These are phyloP conservation scores for Lentinula sp. DNA, from an alignment of 768 basidiomycete genomes.

Conservation along the genomic window DNA sequence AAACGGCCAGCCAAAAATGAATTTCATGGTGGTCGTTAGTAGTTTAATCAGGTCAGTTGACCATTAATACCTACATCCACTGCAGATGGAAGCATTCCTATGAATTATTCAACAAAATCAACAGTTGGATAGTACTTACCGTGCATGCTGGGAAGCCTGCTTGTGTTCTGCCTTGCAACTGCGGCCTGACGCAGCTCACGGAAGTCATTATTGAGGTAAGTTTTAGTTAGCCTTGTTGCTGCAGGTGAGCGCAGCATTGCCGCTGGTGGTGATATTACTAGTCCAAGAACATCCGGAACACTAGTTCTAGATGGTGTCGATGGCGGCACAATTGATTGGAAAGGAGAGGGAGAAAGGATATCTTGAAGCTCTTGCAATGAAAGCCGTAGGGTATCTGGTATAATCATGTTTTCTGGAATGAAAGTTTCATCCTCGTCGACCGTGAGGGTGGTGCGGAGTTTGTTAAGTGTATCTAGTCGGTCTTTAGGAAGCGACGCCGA, in stretches of 20 bases:
- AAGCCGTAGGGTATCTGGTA: conserved; percentile 34
- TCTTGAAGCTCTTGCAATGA: conserved; percentile 41
- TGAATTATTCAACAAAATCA: not conserved
- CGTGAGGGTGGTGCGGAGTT: conserved; percentile 22
- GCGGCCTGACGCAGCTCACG: conserved; percentile 65
- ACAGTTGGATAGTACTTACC: conserved; percentile 28
- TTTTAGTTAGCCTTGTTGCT: conserved; percentile 77
- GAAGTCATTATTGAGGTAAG: conserved; percentile 77
- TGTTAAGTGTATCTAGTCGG: conserved; percentile 6
- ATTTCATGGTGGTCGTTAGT: conserved; percentile 8
- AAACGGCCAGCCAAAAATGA: conserved; percentile 2
- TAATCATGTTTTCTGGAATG: conserved; percentile 22
- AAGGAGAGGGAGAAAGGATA: conserved; percentile 34
- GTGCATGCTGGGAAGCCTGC: conserved; percentile 81
- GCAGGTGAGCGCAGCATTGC: conserved; percentile 66
- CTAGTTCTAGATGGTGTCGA: conserved; percentile 50
- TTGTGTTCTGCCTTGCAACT: conserved; percentile 74
- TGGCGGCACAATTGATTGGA: conserved; percentile 30
- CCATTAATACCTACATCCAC: conserved; percentile 46
- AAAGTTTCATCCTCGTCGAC: conserved; percentile 36
- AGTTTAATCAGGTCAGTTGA: conserved; percentile 15
- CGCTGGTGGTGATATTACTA: conserved; percentile 66
- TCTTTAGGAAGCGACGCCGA: conserved; percentile 7
- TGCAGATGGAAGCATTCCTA: not conserved
- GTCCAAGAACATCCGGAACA: conserved; percentile 53